Evolutionary conservation across 1,284 basidiomycete species (phyloP).

Genomic region (Boletus subluridellus): DNA sequence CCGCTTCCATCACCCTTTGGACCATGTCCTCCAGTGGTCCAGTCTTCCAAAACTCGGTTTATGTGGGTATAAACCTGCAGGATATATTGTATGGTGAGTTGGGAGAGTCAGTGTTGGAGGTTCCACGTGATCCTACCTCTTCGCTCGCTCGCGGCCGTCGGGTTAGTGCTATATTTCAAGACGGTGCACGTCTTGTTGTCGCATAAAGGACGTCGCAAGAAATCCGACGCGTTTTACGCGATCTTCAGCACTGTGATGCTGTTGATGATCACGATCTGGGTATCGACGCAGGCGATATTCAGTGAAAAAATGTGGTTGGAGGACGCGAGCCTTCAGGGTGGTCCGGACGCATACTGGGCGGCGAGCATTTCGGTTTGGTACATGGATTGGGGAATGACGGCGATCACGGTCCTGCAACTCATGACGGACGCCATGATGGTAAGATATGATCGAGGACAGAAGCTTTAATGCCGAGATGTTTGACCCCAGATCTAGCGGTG

Average conservation of each 20-base stretch:
- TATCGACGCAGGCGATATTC: conserved; percentile 26
- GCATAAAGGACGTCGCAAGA: neutral
- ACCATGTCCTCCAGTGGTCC: conserved; percentile 21
- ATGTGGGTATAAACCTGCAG: conserved; percentile 28
- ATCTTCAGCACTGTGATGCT: conserved; percentile 28
- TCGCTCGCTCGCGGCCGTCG: conserved; percentile 13
- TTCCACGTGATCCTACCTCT: neutral
- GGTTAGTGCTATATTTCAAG: conserved; percentile 25
- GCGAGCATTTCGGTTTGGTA: conserved; percentile 21
- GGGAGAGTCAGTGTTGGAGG: no score
- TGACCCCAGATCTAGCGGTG: conserved; percentile 24
- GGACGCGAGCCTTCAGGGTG: conserved; percentile 11
- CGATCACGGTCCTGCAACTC: conserved; percentile 20
- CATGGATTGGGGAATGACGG: conserved; percentile 21
- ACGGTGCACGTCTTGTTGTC: conserved; percentile 22
- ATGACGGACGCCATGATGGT: conserved; percentile 32
- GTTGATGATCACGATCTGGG: conserved; percentile 21
- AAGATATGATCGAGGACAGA: neutral
- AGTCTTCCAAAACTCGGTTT: conserved; percentile 26
- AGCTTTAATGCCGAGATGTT: neutral
- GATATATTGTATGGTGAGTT: conserved; percentile 27
- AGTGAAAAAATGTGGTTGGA: conserved; percentile 28
- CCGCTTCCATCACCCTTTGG: neutral
- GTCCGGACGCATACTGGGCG: conserved; percentile 19
- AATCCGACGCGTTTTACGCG: conserved; percentile 20